These are phyloP conservation scores for Ichthyophthirius multifiliis DNA, from an alignment of 169 alveolate genomes.

Conservation along the genomic window DNA sequence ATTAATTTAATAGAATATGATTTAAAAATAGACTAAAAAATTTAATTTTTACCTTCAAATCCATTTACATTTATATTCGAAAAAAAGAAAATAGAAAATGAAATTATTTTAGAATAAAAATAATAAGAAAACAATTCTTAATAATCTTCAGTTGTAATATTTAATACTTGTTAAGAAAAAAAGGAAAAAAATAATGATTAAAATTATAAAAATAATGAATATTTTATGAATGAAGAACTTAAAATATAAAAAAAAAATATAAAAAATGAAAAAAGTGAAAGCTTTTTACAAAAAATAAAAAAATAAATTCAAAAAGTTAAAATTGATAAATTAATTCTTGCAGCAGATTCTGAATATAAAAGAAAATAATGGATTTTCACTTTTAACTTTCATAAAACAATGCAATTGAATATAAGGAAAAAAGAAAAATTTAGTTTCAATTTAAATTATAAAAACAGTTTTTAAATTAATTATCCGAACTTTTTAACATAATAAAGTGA, in stretches of 20 bases:
- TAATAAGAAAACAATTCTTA: neutral
- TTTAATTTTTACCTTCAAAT: neutral
- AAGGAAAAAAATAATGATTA: neutral
- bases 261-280: neutral
- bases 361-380: slow-evolving; percentile 1
- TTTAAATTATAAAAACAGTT: neutral
- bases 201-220: neutral
- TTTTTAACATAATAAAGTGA: neutral
- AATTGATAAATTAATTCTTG: neutral
- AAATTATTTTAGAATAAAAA: neutral
- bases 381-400: neutral
- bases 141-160: neutral
- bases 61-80: neutral
- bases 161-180: neutral
- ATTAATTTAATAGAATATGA: neutral
- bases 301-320: neutral
- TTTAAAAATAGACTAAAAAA: neutral
- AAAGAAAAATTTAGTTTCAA: neutral
- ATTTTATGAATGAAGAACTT: neutral
- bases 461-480: neutral
- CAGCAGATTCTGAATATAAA: neutral
- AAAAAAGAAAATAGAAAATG: neutral
- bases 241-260: neutral
- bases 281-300: neutral
- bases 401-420: neutral